Percentiles rank a stretch among this genome's conserved stretches.
phyloP scores from a whole-genome alignment of 2,329 filamentous ascomycete genomes.

The Cladosporium sp. region DNA sequence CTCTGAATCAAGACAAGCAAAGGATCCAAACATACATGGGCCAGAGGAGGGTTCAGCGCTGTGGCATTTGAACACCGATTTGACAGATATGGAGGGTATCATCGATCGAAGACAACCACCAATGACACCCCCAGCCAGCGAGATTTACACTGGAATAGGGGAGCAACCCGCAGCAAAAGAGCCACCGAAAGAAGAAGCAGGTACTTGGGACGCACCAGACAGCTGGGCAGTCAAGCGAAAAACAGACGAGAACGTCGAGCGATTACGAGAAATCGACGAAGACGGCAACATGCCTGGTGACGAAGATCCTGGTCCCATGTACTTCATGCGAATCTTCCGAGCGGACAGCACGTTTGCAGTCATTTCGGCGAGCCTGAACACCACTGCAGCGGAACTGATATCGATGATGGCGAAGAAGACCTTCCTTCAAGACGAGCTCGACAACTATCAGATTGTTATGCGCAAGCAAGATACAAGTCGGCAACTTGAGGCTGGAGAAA shows the following conservation, averaged over 20 bases:
- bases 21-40: conserved; percentile 36
- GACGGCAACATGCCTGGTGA: conserved; percentile 55
- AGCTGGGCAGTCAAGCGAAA: conserved; percentile 85
- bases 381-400: conserved; percentile 80
- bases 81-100: conserved; percentile 88
- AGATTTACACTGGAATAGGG: conserved; percentile 44
- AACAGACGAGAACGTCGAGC: conserved; percentile 56
- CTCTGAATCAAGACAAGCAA: conserved; percentile 36
- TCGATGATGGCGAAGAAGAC: conserved; percentile 91
- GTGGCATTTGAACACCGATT: conserved; percentile 78
- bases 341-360: conserved; percentile 92
- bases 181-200: conserved; percentile 30
- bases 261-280: conserved; percentile 62
- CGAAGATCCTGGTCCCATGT: conserved; percentile 69
- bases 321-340: conserved; percentile 92
- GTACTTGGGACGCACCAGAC: conserved; percentile 88
- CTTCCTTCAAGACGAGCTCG: conserved; percentile 78
- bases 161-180: conserved; percentile 25
- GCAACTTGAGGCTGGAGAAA: conserved; percentile 70
- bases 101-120: conserved; percentile 57
- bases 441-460: conserved; percentile 94
- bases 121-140: conserved; percentile 57
- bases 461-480: conserved; percentile 85
- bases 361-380: conserved; percentile 74
- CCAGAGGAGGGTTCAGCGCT: conserved; percentile 40